Evolutionary conservation across 441 rosid genomes (phyloP), one percentile per base, ranked within the genome.

Genomic region (Melastoma candidum): DNA sequence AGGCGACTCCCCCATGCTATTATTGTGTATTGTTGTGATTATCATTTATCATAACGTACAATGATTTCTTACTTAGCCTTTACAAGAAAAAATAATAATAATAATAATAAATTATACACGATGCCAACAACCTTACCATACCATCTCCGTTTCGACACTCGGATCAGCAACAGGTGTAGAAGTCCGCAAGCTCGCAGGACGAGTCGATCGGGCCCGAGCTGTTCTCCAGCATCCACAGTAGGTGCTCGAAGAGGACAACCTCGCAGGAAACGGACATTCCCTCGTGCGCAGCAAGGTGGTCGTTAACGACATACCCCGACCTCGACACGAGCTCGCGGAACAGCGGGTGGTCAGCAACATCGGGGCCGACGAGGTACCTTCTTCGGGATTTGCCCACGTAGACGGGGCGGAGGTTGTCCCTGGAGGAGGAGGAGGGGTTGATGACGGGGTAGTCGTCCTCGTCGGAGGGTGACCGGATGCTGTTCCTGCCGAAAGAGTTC

Each of bases 181-280:
- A 80, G 49, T 80, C 81, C 11, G 66, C 86, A 43, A 83, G 79
- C 63, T 83, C 90, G 48, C 76, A 82, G 79, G 61, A 67, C 71
- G 93, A 77, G 17, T 76, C 90, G 61, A 76, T 32, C 60, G 70
- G 85, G 43, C 9, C 45, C 11, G 43, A 56, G 46, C 26, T 22
- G 56, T 65, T 72, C 68, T 83, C 74, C 45, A 90, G 76, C 94
- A 90, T 84, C 97, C 97, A 90, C 63, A 90, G 58, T 78, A 90
- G 71, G 54, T 90, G 97, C 55, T 87, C 96, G 51, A 90, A 90
- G 73, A 90, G 62, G 51, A 90, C 96, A 41, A 87, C 96, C 66
- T 87, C 97, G 63, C 97, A 86, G 53, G 86, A 66, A 48, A 83
- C 85, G 51, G 74, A 81, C 8, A 75, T 73, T 14, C 65, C 78